Conservation (phyloP, 371 early-diverging fungal genomes). For the Syncephalis plumigaleata region DNA sequence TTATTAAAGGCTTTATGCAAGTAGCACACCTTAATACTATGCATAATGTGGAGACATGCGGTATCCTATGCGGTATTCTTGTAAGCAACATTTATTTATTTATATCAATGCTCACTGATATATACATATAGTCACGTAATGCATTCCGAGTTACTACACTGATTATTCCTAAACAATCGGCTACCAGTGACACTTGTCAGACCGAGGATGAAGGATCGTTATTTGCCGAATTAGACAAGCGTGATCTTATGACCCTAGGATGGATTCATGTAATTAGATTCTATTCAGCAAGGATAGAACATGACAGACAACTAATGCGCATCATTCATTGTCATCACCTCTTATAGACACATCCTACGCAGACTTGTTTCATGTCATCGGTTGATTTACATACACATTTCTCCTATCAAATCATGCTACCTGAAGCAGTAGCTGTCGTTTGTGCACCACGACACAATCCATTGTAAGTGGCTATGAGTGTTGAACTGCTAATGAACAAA, state of each 20-base stretch:
- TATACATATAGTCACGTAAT: constrained; percentile 18
- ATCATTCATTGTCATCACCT: constrained; percentile 1
- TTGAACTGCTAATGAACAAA: too few species aligned
- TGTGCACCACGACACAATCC: constrained; percentile 61
- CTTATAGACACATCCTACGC: constrained; percentile 80
- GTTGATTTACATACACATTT: constrained; percentile 87
- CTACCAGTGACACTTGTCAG: constrained; percentile 75
- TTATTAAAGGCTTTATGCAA: constrained; percentile 46
- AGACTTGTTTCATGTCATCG: constrained; percentile 84
- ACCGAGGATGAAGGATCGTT: constrained; percentile 79
- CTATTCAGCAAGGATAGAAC: too few species aligned
- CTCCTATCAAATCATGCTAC: constrained; percentile 80
- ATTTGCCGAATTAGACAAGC: constrained; percentile 49
- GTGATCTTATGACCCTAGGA: constrained; percentile 70
- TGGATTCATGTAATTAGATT: constrained; percentile 66
- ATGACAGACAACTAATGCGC: not conserved
- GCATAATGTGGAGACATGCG: constrained; percentile 80
- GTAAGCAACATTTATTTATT: constrained; percentile 20
- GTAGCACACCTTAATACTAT: constrained; percentile 59
- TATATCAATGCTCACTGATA: not conserved
- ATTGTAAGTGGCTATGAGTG: too few species aligned
- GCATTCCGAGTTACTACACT: constrained; percentile 53
- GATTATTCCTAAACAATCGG: constrained; percentile 76
- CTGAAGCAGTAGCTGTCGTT: constrained; percentile 89
- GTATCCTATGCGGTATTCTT: constrained; percentile 63